A percentile compares a stretch with the other conserved stretches of the same genome.
phyloP scores from a whole-genome alignment of 495 filamentous ascomycete species.

The Tuber melanosporum region DNA sequence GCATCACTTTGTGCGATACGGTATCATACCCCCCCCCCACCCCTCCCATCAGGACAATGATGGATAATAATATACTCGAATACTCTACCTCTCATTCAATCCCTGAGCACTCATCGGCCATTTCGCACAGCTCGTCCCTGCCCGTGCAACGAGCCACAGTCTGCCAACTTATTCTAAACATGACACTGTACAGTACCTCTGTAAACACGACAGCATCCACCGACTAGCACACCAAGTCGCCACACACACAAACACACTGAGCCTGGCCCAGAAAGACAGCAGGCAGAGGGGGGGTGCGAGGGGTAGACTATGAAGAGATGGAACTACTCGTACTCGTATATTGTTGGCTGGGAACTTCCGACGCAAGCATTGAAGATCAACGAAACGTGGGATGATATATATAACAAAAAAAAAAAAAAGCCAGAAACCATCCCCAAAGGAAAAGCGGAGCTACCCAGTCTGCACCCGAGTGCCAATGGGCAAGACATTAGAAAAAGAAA shows the following conservation, averaged over 20 bases:
- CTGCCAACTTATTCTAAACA: background rate
- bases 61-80: background rate
- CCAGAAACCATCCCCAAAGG: background rate
- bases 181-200: background rate
- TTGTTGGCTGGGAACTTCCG: constrained; percentile 8
- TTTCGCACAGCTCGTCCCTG: background rate
- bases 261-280: constrained; percentile 6
- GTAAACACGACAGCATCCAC: background rate
- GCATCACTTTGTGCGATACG: no score
- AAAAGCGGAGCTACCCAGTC: background rate
- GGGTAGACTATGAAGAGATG: background rate
- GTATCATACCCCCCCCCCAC: no score
- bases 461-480: no score
- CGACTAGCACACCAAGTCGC: background rate
- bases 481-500: background rate
- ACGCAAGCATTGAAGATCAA: background rate
- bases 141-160: background rate
- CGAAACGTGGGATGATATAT: background rate
- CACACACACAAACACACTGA: background rate
- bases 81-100: background rate
- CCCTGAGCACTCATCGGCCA: background rate
- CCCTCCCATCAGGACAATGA: background rate
- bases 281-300: constrained; percentile 1
- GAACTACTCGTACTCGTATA: no score
- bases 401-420: background rate